A percentile compares a stretch with the other conserved stretches of the same genome.
Evolutionary conservation across 345 rosid genomes (phyloP).

Genomic region (Litchi chinensis): DNA sequence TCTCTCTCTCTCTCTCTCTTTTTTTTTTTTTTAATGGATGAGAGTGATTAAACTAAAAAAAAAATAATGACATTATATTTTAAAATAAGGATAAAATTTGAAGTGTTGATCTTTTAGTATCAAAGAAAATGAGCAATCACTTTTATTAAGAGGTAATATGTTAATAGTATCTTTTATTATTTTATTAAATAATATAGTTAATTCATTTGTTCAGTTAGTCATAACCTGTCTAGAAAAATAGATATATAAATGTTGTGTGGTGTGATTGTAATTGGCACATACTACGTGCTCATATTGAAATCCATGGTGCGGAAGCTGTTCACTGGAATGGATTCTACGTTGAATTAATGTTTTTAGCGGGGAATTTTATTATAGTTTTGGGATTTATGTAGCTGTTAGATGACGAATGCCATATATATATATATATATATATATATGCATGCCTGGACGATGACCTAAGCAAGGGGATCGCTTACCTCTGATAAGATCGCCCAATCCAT

Average conservation of each 20-base stretch:
- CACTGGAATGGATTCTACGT: neutral
- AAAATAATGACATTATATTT: too few relatives aligned
- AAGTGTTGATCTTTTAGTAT: too few relatives aligned
- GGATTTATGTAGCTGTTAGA: neutral
- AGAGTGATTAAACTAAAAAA: too few relatives aligned
- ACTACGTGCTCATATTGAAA: neutral
- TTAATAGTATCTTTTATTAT: neutral
- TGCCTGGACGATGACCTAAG: constrained; percentile 21
- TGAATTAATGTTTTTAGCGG: too few relatives aligned
- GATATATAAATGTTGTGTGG: neutral
- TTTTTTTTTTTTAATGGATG: too few relatives aligned
- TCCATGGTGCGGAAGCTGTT: neutral
- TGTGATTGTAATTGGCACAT: neutral
- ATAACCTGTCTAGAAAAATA: neutral
- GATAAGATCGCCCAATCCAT: neutral
- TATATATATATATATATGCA: neutral
- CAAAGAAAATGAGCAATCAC: too few relatives aligned
- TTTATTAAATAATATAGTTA: too few relatives aligned
- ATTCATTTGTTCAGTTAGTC: neutral
- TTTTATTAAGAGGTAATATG: too few relatives aligned
- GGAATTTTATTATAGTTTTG: neutral
- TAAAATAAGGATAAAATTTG: too few relatives aligned
- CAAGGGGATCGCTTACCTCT: constrained; percentile 29
- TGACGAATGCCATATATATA: neutral
- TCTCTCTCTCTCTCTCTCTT: too few relatives aligned